A percentile compares a stretch with the other conserved stretches of the same genome.
phyloP scores from a whole-genome alignment of 805 yeast genomes.

The Saccharomycopsis fibuligera region DNA sequence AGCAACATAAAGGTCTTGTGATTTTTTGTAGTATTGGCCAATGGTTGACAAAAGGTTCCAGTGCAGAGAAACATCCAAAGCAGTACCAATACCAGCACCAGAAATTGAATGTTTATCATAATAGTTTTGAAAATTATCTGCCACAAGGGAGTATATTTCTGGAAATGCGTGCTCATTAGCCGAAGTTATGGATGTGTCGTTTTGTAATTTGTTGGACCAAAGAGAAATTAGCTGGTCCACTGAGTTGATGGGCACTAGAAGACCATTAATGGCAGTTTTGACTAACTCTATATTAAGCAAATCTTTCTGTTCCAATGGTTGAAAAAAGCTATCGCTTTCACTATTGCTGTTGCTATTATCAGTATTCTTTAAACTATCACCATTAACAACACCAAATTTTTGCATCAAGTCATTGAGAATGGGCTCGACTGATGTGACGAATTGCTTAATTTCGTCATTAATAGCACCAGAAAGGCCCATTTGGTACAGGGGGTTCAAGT shows the following conservation, averaged over 20 bases:
- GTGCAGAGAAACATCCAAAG: background rate
- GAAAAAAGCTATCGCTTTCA: background rate
- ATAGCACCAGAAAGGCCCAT: background rate
- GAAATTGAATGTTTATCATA: conserved; percentile 2
- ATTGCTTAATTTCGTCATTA: background rate
- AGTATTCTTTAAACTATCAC: background rate
- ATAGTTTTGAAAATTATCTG: conserved; percentile 20
- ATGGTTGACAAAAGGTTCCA: conserved; percentile 15
- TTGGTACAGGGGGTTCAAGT: background rate
- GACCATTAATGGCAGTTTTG: conserved; percentile 9
- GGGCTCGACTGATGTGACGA: background rate
- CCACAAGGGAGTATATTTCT: conserved; percentile 15
- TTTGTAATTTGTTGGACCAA: conserved; percentile 4
- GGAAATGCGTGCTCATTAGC: background rate
- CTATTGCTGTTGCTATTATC: background rate
- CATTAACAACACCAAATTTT: background rate
- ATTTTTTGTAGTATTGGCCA: conserved; percentile 15
- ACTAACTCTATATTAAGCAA: conserved; percentile 8
- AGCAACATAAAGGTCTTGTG: conserved; percentile 8
- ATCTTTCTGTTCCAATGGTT: conserved; percentile 8
- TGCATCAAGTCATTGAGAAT: background rate
- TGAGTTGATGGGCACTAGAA: background rate
- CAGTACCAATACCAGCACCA: background rate
- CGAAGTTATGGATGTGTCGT: background rate
- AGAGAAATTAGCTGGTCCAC: background rate